Conservation (phyloP, 2,329 filamentous ascomycete species). For the Pseudogymnoascus sp. region DNA sequence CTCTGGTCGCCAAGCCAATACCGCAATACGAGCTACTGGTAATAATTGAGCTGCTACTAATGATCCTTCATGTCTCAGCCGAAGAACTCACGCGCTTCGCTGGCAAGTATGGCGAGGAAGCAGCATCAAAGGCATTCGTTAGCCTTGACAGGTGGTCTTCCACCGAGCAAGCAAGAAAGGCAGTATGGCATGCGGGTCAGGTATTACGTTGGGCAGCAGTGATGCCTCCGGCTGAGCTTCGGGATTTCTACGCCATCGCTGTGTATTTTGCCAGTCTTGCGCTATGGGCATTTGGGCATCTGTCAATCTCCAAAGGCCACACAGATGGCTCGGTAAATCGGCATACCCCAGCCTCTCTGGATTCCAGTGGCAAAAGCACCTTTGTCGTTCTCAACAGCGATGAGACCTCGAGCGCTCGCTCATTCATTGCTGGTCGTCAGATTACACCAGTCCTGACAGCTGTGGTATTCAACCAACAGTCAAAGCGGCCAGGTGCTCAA, state of each 20-base stretch:
- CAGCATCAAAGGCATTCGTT: slow-evolving; percentile 8
- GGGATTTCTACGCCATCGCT: neutral
- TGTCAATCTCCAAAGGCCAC: slow-evolving; percentile 20
- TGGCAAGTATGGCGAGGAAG: slow-evolving; percentile 16
- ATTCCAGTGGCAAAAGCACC: slow-evolving; percentile 6
- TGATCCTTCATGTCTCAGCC: slow-evolving; percentile 13
- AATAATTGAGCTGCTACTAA: slow-evolving; percentile 13
- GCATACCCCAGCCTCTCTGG: slow-evolving; percentile 29
- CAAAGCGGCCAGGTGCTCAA: slow-evolving; percentile 9
- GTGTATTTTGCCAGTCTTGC: slow-evolving; percentile 47
- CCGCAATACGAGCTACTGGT: slow-evolving; percentile 7
- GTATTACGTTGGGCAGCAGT: slow-evolving; percentile 13
- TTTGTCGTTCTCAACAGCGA: slow-evolving; percentile 47
- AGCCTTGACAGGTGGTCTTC: slow-evolving; percentile 10
- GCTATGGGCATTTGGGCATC: slow-evolving; percentile 61
- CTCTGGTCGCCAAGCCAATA: neutral
- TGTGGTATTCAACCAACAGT: slow-evolving; percentile 10
- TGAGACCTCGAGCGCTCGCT: slow-evolving; percentile 42
- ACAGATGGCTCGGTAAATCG: slow-evolving; percentile 22
- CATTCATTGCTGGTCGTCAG: slow-evolving; percentile 47
- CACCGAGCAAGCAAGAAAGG: neutral
- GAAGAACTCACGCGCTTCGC: slow-evolving; percentile 17
- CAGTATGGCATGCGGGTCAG: slow-evolving; percentile 19
- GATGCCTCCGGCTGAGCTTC: neutral
- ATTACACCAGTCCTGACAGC: slow-evolving; percentile 41